Evolutionary conservation across 164 flowering plant genomes (phyloP), one percentile per base, ranked within the genome.

Genomic region (Annona cherimola): DNA sequence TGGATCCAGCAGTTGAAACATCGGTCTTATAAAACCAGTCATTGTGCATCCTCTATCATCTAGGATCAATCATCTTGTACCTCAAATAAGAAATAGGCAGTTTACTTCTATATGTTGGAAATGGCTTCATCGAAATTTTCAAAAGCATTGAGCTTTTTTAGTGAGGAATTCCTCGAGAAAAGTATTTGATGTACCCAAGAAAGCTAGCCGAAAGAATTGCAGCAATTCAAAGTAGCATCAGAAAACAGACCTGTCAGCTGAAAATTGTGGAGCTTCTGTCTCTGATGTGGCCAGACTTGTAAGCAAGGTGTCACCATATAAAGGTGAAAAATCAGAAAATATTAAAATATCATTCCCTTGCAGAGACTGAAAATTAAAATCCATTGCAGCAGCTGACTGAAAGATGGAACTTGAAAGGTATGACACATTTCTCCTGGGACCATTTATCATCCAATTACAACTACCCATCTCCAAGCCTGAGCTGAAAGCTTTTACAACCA

Each of bases 381-480:
- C 71, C 89, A 84, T 86, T 68, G 98, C 89, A 79, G 79, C 82
- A 55, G 77, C 74, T 64, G 99, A 86, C 8, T 50, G 74, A 71
- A 89, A 85, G 60, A 84, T 74, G 62, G 97, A 95, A 81, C 85
- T 81, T 66, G 92, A 86, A 61, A 95, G 68, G 75, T 54, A 84
- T n/a, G 81, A 71, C 61, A 88, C 61, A 61, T 76, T 86, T 78
- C 81, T 77, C 61, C 82, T 78, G 67, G 96, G 92, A 72, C 84
- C 66, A 66, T 55, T 75, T 63, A 95, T 79, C 3, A 69, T 80
- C 99, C 99, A 95, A 81, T 93, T 95, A 78, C 85, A 93, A 43
- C 93, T 8, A 64, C 99, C 99, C 68, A 93, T 84, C 69, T 90
- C 99, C 61, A 90, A 81, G 76, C 98, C 99, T 69, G 99, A 91